Base-by-base conservation (phyloP, 2,329 filamentous ascomycete species). In the Scedosporium apiospermum region DNA sequence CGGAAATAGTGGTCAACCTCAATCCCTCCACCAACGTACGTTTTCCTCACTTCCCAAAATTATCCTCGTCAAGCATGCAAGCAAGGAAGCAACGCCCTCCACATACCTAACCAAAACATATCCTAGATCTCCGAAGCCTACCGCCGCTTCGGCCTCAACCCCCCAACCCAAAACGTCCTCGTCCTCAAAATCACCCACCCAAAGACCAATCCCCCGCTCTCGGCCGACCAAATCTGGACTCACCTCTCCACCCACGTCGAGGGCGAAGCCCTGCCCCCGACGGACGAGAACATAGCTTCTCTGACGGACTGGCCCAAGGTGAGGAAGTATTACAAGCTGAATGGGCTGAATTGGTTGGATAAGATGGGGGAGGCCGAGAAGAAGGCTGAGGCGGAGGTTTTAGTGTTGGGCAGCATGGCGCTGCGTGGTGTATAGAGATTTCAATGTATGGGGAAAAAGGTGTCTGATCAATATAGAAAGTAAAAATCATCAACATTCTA, bases 91-190 rank as follows among this genome's bases (percentile, higher is more conserved):
- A 23, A 38, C 18, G 10, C 49, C 27, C 18, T 57, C 60, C 53
- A 62, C 44, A 30, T 60, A 26, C 42, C 34, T 57, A 34, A 46
- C 14, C 2, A 26, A 10, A 23, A 57, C 55, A 57, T 3, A 59
- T 60, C 38, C 38, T 60, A 96, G 91, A 98, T 99, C 70, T 85
- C 91, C 60, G 93, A 97, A 68, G 88, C 92, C 0, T 98, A 98
- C 75, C 88, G 91, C 38, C 88, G 88, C 62, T 96, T 95, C 70
- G 95, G 95, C 58, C 87, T 98, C 63, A 79, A 83, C 0, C 84
- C 90, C 12, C 77, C 80, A 10, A 95, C 89, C 2, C 87, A 81
- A 55, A 75, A 87, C 67, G 75, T 99, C n/a, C 77, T 97, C 2
- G 86, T 90, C 6, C 80, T 97, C 69, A 98, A 97, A 72, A 80